Conservation (phyloP, 495 filamentous ascomycete genomes). For the Poronia punctata region DNA sequence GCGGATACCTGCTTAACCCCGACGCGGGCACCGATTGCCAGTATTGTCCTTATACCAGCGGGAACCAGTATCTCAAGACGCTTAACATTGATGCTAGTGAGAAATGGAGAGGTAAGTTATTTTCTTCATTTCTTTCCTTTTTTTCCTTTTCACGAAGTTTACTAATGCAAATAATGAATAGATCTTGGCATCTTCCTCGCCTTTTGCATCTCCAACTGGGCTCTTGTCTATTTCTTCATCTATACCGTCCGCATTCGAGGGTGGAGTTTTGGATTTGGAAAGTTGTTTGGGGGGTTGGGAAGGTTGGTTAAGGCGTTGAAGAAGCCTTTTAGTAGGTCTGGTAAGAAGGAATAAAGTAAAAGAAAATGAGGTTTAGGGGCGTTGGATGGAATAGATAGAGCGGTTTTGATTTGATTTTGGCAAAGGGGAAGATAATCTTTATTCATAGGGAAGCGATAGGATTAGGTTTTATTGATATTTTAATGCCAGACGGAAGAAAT, state of each 20-base stretch:
- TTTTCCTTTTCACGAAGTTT: not conserved
- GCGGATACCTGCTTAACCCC: constrained; percentile 55
- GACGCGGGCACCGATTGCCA: constrained; percentile 53
- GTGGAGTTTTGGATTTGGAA: constrained; percentile 66
- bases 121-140: not conserved
- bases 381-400: no score
- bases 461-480: no score
- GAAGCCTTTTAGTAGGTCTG: constrained; percentile 28
- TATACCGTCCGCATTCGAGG: constrained; percentile 66
- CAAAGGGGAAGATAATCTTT: no score
- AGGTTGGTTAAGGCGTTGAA: constrained; percentile 38
- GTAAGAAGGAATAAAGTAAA: constrained; percentile 9
- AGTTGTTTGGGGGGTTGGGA: constrained; percentile 45
- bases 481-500: no score
- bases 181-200: constrained; percentile 74
- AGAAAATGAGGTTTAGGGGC: not conserved
- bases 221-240: constrained; percentile 78
- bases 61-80: constrained; percentile 58
- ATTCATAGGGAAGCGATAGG: no score
- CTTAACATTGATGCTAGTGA: constrained; percentile 53
- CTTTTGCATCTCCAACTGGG: constrained; percentile 72
- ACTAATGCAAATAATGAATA: constrained; percentile 9
- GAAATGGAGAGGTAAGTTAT: constrained; percentile 22
- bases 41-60: constrained; percentile 65
- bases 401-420: no score